A percentile compares a stretch with the other conserved stretches of the same genome.
Conservation (phyloP, 2,329 filamentous ascomycete species). For the Trichoderma harzianum region DNA sequence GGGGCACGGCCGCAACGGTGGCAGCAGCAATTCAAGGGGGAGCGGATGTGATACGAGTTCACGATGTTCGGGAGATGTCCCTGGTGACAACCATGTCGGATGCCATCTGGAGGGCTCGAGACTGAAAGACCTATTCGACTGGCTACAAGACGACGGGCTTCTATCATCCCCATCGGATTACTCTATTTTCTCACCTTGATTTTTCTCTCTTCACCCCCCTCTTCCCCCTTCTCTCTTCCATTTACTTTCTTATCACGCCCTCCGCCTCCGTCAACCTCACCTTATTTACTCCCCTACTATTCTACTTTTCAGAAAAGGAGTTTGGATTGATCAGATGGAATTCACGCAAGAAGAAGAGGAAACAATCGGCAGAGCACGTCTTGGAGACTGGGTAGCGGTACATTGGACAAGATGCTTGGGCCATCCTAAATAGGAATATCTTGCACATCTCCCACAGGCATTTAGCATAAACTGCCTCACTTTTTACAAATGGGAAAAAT, state of each 20-base stretch:
- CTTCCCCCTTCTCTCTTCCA: not conserved
- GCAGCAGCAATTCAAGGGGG: constrained; percentile 82
- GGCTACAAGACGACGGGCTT: not conserved
- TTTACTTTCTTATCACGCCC: not conserved
- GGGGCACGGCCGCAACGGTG: constrained; percentile 86
- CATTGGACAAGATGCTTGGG: not conserved
- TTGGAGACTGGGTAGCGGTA: not conserved
- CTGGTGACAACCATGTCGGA: constrained; percentile 84
- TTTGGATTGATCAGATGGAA: not conserved
- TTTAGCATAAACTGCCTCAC: not conserved
- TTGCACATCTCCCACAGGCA: not conserved
- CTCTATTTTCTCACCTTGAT: not conserved
- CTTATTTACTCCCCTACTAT: too few relatives aligned
- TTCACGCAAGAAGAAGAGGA: not conserved
- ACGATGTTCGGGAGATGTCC: constrained; percentile 84
- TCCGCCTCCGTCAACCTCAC: not conserved
- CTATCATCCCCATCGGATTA: not conserved
- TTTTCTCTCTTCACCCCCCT: not conserved
- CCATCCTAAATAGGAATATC: not conserved
- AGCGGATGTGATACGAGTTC: constrained; percentile 87
- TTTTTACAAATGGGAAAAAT: not conserved
- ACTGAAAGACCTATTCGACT: not conserved
- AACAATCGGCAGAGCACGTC: not conserved
- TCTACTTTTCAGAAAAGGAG: not conserved
- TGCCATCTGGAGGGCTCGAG: constrained; percentile 71